Percentiles rank a stretch among this genome's conserved stretches.
phyloP scores from a whole-genome alignment of 768 basidiomycete species.

The Mycena epipterygia region DNA sequence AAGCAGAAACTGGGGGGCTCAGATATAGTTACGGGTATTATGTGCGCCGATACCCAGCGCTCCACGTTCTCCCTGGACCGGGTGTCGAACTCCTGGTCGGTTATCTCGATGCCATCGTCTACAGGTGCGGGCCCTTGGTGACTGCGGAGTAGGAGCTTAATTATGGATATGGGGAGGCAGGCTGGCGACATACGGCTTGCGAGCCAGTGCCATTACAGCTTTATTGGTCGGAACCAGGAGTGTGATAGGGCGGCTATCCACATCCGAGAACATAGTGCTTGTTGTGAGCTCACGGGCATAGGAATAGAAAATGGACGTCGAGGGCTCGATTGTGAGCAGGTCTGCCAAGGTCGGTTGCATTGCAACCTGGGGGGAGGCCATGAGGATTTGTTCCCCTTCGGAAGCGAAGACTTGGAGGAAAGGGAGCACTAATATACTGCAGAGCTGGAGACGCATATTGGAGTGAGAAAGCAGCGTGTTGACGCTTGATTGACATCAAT shows the following conservation, averaged over 20 bases:
- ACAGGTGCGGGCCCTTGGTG: constrained; percentile 66
- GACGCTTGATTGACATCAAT: constrained; percentile 3
- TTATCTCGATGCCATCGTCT: constrained; percentile 65
- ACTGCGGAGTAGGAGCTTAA: constrained; percentile 50
- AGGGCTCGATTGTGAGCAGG: constrained; percentile 81
- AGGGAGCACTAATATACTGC: constrained; percentile 48
- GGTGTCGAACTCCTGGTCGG: constrained; percentile 76
- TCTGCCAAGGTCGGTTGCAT: constrained; percentile 75
- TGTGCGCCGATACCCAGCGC: constrained; percentile 86
- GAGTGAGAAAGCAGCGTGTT: constrained; percentile 6
- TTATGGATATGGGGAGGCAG: not conserved
- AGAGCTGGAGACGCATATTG: constrained; percentile 51
- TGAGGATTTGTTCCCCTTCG: constrained; percentile 50
- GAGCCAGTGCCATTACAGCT: constrained; percentile 83
- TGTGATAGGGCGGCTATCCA: constrained; percentile 57
- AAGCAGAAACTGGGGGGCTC: not conserved
- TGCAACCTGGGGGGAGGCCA: constrained; percentile 49
- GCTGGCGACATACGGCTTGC: constrained; percentile 79
- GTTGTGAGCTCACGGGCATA: constrained; percentile 82
- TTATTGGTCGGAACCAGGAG: constrained; percentile 90
- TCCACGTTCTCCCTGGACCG: constrained; percentile 76
- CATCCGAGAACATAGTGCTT: constrained; percentile 63
- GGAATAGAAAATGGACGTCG: constrained; percentile 86
- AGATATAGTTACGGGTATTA: constrained; percentile 75
- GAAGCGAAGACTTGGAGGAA: constrained; percentile 46